A percentile compares a stretch with the other conserved stretches of the same genome.
phyloP scores from a whole-genome alignment of 2,329 filamentous ascomycete species.

The Aspergillus sp. region DNA sequence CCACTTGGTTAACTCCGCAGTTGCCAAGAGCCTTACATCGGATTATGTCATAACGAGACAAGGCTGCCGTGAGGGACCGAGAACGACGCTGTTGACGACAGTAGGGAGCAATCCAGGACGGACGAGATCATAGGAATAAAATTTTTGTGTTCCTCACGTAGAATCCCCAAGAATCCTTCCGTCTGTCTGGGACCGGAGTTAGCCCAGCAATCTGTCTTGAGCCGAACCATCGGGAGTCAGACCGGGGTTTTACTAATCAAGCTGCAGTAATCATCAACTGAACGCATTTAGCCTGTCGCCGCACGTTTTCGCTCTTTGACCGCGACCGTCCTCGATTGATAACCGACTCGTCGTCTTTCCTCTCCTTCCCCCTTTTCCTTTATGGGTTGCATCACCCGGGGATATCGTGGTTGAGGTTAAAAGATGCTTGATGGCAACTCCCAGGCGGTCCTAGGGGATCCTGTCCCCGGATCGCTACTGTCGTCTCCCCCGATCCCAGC shows the following conservation, averaged over 20 bases:
- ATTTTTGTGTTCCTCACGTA: no score
- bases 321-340: neutral
- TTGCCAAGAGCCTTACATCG: no score
- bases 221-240: neutral
- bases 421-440: slow-evolving; percentile 35
- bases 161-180: no score
- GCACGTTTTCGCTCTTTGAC: neutral
- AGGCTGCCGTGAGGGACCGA: no score
- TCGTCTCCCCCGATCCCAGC: slow-evolving; percentile 23
- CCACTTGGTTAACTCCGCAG: no score
- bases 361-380: slow-evolving; percentile 12
- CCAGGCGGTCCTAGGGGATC: slow-evolving; percentile 32
- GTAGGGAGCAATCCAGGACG: no score
- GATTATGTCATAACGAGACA: no score
- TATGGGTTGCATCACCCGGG: slow-evolving; percentile 19
- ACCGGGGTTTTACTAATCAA: neutral
- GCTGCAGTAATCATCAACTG: neutral
- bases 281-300: neutral
- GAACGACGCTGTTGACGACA: no score
- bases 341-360: slow-evolving; percentile 7
- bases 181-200: no score
- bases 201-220: neutral
- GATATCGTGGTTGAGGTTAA: slow-evolving; percentile 22
- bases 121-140: no score
- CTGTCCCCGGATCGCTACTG: slow-evolving; percentile 24